Base-by-base conservation (phyloP, 129 eudicot genomes). In the Lonicera japonica region DNA sequence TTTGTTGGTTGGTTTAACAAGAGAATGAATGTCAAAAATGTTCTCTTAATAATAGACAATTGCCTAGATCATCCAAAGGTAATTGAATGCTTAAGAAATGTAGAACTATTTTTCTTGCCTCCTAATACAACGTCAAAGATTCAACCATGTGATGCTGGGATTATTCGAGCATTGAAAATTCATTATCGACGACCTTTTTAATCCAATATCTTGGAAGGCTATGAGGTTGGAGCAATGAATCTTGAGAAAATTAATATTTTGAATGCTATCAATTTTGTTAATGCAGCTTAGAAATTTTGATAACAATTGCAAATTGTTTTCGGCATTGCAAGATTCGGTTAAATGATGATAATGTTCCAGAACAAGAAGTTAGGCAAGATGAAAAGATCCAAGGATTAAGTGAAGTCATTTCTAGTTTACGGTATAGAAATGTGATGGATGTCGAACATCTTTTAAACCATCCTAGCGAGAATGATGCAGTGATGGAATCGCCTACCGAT, bases 141-240 rank as follows among this genome's bases (percentile, higher is more conserved):
- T 18, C 59, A 54, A 54, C 59, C 59, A 54, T 54, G 59, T 54
- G 59, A 54, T 21, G 25, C 14, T 54, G 20, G 55, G 17, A 50
- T 50, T 18, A 50, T 50, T 50, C 16, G 55, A 50, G 55, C 55
- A 50, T 20, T 21, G n/a, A 54, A 54, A 54, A 18, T 25, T 54
- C 59, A 54, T 54, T 20, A 54, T 54, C 23, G 25, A 17, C 25
- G 25, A 17, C 25, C 18, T 20, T 17, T 54, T 54, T 54, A 54
- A 17, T 20, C 59, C 16, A 5, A 17, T 17, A 50, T 50, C n/a
- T 50, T 50, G 16, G 55, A 50, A 17, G 55, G 55, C 17, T 50
- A 50, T 5, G 55, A 50, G 8, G 0, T 50, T 3, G 19, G 54
- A 50, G 5, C 4, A 50, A 50, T 6, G 14, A 50, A 50, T 50